Evolutionary conservation across 345 rosid genomes (phyloP), one percentile per base, ranked within the genome.

Genomic region (Arabis hirsuta): DNA sequence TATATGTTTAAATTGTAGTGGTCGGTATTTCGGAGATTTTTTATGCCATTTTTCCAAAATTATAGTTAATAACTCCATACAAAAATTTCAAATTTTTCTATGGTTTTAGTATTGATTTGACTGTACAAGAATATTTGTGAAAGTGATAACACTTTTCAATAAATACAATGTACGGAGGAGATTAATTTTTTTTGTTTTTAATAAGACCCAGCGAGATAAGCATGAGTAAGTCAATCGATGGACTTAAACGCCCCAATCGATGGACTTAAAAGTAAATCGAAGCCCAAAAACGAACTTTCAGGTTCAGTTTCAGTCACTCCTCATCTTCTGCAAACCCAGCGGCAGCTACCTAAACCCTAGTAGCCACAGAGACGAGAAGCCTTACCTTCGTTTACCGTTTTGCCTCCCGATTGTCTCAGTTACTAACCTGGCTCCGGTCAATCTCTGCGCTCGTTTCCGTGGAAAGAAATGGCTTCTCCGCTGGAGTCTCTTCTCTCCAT

Each of bases 401-500:
- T 38, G 64, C 12, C 31, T 47, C n/a, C 7, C 77, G 43, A 57
- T 51, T 50, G 2, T 46, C 44, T 65, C 34, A 64, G 42, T 50
- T 45, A 54, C 24, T 48, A 34, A 54, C 50, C 65, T 64, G 71
- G 71, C 65, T 47, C 58, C n/a, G 43, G 34, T 46, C 14, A 46
- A 19, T 64, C 65, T 27, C 73, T 51, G 65, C 57, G 10, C 34
- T 43, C 53, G 42, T 63, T 69, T 69, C 51, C 62, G 55, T 60
- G 45, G 26, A 57, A 65, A 51, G 67, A 65, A 71, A 91, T 90
- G 95, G 86, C 78, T 73, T 84, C 82, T 72, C 82, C 87, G 11
- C 7, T 80, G 55, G 88, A 86, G 69, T 71, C 82, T 67, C 84
- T 90, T 39, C 56, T 76, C 71, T 72, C 96, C 69, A 71, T 93